Evolutionary conservation across 495 filamentous ascomycete genomes (phyloP).

Genomic region (Penicillium bialowiezense): DNA sequence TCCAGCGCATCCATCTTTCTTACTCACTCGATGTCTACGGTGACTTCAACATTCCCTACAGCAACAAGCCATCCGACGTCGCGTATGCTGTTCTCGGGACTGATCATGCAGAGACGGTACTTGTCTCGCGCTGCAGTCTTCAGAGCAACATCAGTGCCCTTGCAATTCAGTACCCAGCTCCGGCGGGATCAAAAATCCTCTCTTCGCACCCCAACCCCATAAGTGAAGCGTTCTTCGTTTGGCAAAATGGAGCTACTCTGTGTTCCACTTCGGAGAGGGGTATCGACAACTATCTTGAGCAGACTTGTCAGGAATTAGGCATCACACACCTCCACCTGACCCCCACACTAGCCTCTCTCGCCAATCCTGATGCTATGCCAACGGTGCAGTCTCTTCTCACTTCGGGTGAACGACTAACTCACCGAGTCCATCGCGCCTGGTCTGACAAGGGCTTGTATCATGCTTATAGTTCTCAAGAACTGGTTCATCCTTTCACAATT

Average conservation of each 20-base stretch:
- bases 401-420: constrained; percentile 68
- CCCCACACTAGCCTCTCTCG: constrained; percentile 67
- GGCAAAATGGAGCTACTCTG: constrained; percentile 68
- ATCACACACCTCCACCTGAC: constrained; percentile 79
- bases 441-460: constrained; percentile 62
- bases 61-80: constrained; percentile 26
- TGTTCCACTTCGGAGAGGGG: constrained; percentile 68
- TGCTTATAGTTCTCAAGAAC: constrained; percentile 70
- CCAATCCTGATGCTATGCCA: constrained; percentile 61
- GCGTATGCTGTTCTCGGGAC: constrained; percentile 57
- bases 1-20: constrained; percentile 27
- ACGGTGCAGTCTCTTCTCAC: constrained; percentile 64
- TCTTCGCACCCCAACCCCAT: constrained; percentile 73
- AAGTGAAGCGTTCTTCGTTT: constrained; percentile 78
- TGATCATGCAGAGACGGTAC: constrained; percentile 65
- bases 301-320: constrained; percentile 49
- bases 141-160: constrained; percentile 64
- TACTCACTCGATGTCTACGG: constrained; percentile 26
- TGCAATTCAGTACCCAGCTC: constrained; percentile 54
- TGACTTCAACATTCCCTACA: constrained; percentile 23
- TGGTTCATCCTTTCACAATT: constrained; percentile 72
- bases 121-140: constrained; percentile 65
- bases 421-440: constrained; percentile 64
- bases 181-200: constrained; percentile 50
- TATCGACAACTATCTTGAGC: constrained; percentile 59